Conservation (phyloP, 257 asterid genomes). For the Capsicum pubescens region DNA sequence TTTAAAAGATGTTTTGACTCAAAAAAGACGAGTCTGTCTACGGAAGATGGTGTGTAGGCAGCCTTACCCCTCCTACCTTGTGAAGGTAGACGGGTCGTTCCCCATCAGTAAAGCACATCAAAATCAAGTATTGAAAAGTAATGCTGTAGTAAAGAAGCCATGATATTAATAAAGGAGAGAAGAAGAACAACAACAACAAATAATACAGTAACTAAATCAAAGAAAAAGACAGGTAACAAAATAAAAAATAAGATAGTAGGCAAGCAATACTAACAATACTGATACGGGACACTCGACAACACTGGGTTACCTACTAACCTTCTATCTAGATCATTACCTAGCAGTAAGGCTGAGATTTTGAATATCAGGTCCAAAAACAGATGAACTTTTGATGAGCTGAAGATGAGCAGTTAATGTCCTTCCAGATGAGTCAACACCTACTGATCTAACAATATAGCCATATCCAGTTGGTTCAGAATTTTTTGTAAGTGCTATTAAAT, state of each 20-base stretch:
- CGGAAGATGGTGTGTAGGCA: not conserved
- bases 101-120: not conserved
- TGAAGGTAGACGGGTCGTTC: not conserved
- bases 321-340: constrained; percentile 10
- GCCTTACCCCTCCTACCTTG: not conserved
- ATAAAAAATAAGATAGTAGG: not conserved
- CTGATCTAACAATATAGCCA: constrained; percentile 36
- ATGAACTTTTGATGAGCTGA: constrained; percentile 34
- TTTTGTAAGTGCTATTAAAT: not conserved
- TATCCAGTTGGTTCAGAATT: constrained; percentile 30
- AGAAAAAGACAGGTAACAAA: no score
- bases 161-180: no score
- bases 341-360: constrained; percentile 32
- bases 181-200: no score
- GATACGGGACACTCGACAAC: no score
- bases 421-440: constrained; percentile 29
- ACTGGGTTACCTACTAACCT: no score
- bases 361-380: constrained; percentile 36
- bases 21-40: not conserved
- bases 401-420: constrained; percentile 32
- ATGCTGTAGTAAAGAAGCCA: no score
- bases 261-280: no score
- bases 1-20: not conserved
- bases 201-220: no score
- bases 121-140: not conserved